Evolutionary conservation across 805 yeast genomes (phyloP).

Genomic region (Saccharomyces mikatae): DNA sequence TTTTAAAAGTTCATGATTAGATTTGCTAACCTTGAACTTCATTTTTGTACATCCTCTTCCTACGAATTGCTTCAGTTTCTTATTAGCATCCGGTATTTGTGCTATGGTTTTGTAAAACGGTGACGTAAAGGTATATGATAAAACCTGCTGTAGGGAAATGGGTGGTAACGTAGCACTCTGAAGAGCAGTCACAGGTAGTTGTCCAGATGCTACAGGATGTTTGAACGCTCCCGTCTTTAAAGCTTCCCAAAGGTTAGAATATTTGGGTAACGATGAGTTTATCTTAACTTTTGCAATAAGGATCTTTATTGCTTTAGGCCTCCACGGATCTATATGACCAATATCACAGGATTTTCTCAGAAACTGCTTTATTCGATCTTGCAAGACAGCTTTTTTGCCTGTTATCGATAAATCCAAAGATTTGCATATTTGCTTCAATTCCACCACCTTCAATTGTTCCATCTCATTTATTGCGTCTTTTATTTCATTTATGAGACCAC

Average conservation of each 20-base stretch:
- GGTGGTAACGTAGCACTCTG: background rate
- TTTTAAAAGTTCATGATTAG: conserved; percentile 36
- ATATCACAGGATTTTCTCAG: conserved; percentile 35
- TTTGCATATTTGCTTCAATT: conserved; percentile 46
- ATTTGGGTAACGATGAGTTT: conserved; percentile 33
- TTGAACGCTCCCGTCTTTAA: conserved; percentile 17
- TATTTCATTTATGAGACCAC: conserved; percentile 12
- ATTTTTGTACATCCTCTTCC: conserved; percentile 41
- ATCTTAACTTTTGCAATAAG: conserved; percentile 35
- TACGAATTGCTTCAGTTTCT: conserved; percentile 26
- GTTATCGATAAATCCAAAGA: conserved; percentile 39
- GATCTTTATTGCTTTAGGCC: conserved; percentile 39
- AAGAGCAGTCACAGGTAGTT: conserved; percentile 11
- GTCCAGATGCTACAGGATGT: conserved; percentile 22
- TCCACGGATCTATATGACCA: conserved; percentile 35
- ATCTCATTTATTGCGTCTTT: conserved; percentile 29
- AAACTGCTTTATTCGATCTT: conserved; percentile 43
- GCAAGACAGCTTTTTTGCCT: conserved; percentile 58
- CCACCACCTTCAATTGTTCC: conserved; percentile 39
- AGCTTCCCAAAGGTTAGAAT: conserved; percentile 27
- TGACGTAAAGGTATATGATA: conserved; percentile 38
- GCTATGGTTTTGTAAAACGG: conserved; percentile 49
- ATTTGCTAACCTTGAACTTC: conserved; percentile 36
- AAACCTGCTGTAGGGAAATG: conserved; percentile 18
- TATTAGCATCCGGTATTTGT: conserved; percentile 41